Evolutionary conservation across 2,329 filamentous ascomycete genomes (phyloP).

Genomic region (Pleomassaria siparia): DNA sequence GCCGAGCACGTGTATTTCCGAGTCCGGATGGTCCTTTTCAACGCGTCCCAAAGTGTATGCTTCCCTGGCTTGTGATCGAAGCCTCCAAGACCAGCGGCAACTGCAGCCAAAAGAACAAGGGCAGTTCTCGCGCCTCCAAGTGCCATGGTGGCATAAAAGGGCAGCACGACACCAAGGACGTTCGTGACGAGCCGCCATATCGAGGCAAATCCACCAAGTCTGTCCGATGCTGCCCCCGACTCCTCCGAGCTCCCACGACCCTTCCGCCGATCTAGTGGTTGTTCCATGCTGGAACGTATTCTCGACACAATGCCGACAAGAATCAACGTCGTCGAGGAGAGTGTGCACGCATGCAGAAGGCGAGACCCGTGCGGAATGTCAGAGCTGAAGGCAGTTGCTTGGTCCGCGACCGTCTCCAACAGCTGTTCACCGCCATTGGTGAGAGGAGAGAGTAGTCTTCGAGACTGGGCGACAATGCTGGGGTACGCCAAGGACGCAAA

Average conservation of each 20-base stretch:
- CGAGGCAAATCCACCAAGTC: conserved; percentile 14
- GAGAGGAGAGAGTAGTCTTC: conserved; percentile 18
- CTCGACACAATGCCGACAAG: conserved; percentile 46
- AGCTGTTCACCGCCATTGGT: conserved; percentile 6
- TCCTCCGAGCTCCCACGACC: conserved; percentile 21
- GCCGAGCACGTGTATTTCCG: conserved; percentile 41
- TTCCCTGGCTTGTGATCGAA: conserved; percentile 35
- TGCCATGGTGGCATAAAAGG: conserved; percentile 59
- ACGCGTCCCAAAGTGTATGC: conserved; percentile 31
- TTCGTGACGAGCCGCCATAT: conserved; percentile 32
- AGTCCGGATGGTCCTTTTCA: conserved; percentile 38
- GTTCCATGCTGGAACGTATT: conserved; percentile 26
- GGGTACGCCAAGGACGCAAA: conserved; percentile 51
- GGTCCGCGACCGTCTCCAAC: conserved; percentile 25
- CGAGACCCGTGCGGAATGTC: conserved; percentile 22
- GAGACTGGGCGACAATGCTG: conserved; percentile 12
- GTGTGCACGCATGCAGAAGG: conserved; percentile 47
- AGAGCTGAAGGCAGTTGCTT: background rate
- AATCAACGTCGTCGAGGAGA: conserved; percentile 51
- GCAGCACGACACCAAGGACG: conserved; percentile 50
- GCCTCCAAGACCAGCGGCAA: conserved; percentile 48
- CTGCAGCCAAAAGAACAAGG: conserved; percentile 51
- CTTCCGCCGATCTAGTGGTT: conserved; percentile 42
- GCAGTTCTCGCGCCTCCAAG: conserved; percentile 58
- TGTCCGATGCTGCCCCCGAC: conserved; percentile 8